Evolutionary conservation across 164 flowering plant species (phyloP), one percentile per base, ranked within the genome.

Genomic region (Umbellularia californica): DNA sequence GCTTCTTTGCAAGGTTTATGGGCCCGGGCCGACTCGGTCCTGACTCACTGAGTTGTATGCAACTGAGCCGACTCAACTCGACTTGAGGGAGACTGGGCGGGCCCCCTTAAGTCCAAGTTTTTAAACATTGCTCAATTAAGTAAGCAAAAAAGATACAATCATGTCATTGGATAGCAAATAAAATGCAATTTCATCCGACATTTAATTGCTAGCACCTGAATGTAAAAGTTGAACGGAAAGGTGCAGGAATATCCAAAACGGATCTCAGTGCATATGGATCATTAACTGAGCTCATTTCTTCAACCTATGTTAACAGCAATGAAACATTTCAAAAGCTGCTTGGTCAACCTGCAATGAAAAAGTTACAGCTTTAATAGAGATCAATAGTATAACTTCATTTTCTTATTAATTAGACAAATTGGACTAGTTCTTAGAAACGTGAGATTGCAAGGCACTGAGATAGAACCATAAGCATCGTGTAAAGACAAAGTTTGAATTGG

Each of bases 191-290:
- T 41, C 9, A 41, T 55, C n/a, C 13, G 19, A 55, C 60, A 55
- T 15, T 41, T 55, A 55, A 20, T 55, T 55, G 60, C 35, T 19
- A 20, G 17, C 82, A 93, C 99, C 98, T 95, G 95, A 93, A 95
- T 75, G 81, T 87, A 80, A 93, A 95, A 68, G 86, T 77, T 11
- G 99, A 87, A 11, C 89, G 91, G 70, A 92, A 93, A 74, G 88
- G 89, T 71, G 80, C 81, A 3, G 99, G 97, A 79, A 95, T 79
- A 79, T 95, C 98, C 12, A 75, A 82, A 33, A 93, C 91, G 22
- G 98, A 91, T 77, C 84, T 92, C 47, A 92, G 81, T 14, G 88
- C 75, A 73, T 90, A 87, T 6, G 91, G 79, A 82, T 95, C 97
- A 93, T 87, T 86, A 64, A 27, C 52, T 19, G 78, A 70, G 50